Base-by-base conservation (phyloP, 1,284 basidiomycete genomes). In the Athelia psychrophila region DNA sequence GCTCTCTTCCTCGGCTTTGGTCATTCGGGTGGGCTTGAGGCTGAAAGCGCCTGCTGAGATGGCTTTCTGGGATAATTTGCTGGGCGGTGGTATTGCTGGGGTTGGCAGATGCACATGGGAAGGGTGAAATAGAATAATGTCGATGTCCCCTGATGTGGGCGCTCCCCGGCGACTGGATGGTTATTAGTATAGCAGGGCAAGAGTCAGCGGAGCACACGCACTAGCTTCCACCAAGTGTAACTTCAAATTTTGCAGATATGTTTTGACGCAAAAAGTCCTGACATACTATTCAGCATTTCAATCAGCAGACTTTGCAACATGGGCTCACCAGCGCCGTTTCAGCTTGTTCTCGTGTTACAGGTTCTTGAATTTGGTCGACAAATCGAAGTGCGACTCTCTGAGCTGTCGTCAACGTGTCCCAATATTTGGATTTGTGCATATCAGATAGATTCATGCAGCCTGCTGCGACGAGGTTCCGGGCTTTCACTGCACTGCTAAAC, bases 151-250 rank as follows among this genome's bases (percentile, higher is more conserved):
- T 2, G 73, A 71, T 1, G 57, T 64, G 13, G 57, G 5, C 15
- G 60, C 54, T 18, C 71, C 73, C 40, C 81, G 73, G 22, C 80
- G 78, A 56, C 80, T 80, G 48, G 32, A 24, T 30, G 22, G n/a
- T n/a, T n/a, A n/a, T n/a, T n/a, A n/a, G n/a, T n/a, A n/a, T n/a
- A n/a, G n/a, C n/a, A n/a, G n/a, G n/a, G n/a, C n/a, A n/a, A 23
- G 20, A 30, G 4, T 8, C 18, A 33, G 45, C n/a, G 9, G 25
- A 24, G 10, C 20, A 16, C 5, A 64, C 81, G 61, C 58, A 84
- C 82, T 81, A 79, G 60, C 71, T 70, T 15, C 81, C 83, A 0
- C 69, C 68, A 18, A 80, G 58, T 20, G 72, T 56, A 19, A 79
- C 52, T 53, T 80, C 74, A 55, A 74, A 78, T 33, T 71, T 71